Percentiles rank a stretch among this genome's conserved stretches.
These are phyloP conservation scores for Colletotrichum lini DNA, from an alignment of 2,329 filamentous ascomycete species.

Conservation along the genomic window DNA sequence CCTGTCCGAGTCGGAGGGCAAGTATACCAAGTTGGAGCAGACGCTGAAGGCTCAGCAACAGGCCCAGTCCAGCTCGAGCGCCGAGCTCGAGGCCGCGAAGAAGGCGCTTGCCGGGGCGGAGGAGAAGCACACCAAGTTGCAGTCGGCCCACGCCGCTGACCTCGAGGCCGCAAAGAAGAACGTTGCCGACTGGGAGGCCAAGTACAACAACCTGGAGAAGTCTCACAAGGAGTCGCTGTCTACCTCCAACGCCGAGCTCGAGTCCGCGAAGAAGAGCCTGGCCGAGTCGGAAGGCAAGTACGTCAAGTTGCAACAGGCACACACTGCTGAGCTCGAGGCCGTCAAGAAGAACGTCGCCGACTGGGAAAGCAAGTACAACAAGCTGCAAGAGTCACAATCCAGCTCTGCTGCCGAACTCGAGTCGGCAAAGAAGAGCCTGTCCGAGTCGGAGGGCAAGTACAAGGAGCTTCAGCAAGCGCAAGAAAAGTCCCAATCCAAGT, in stretches of 20 bases:
- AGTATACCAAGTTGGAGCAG: constrained; percentile 42
- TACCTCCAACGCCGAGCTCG: constrained; percentile 28
- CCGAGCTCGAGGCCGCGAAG: constrained; percentile 23
- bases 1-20: constrained; percentile 47
- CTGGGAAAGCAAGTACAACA: constrained; percentile 46
- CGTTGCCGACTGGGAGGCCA: constrained; percentile 47
- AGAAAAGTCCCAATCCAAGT: constrained; percentile 49
- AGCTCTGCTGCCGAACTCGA: constrained; percentile 43
- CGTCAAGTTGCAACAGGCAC: constrained; percentile 39
- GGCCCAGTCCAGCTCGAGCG: constrained; percentile 44
- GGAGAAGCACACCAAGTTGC: constrained; percentile 43
- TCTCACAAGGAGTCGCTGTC: constrained; percentile 24
- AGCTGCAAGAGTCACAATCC: constrained; percentile 45
- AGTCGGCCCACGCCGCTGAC: constrained; percentile 50
- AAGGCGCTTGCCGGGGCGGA: constrained; percentile 43
- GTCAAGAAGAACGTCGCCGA: constrained; percentile 41
- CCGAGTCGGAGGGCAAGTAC: constrained; percentile 50
- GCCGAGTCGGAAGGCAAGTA: constrained; percentile 46
- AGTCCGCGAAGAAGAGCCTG: constrained; percentile 28
- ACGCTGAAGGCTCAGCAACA: constrained; percentile 51
- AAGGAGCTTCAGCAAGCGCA: constrained; percentile 44
- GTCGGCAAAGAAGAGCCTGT: constrained; percentile 40
- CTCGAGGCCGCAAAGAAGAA: constrained; percentile 48
- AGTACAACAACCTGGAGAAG: constrained; percentile 41
- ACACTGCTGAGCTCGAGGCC: constrained; percentile 40